A percentile compares a stretch with the other conserved stretches of the same genome.
Conservation (phyloP, 2,329 filamentous ascomycete species). For the Cordyceps cateniannulata region DNA sequence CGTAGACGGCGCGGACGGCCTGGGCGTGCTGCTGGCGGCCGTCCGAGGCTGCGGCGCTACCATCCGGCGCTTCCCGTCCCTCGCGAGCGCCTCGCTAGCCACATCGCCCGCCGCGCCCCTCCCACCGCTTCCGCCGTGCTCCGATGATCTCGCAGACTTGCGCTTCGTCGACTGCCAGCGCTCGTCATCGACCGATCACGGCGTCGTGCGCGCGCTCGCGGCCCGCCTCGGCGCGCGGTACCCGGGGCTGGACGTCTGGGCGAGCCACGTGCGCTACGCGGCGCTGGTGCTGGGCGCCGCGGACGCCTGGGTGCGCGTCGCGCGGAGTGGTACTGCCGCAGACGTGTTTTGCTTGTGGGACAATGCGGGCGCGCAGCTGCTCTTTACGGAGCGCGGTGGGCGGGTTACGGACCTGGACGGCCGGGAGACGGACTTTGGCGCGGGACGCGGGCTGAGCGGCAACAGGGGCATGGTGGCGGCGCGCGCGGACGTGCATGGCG, state of each 20-base stretch:
- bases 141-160: conserved; percentile 17
- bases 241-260: conserved; percentile 33
- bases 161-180: conserved; percentile 29
- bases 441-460: conserved; percentile 25
- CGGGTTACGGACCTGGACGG: conserved; percentile 43
- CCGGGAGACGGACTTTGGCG: conserved; percentile 28
- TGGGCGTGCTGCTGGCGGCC: conserved; percentile 31
- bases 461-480: conserved; percentile 37
- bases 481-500: conserved; percentile 33
- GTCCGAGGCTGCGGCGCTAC: conserved; percentile 26
- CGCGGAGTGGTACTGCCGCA: conserved; percentile 14
- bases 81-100: conserved; percentile 13
- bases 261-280: conserved; percentile 34
- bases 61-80: conserved; percentile 20
- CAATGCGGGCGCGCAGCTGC: conserved; percentile 51
- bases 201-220: conserved; percentile 26
- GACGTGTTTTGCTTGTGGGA: conserved; percentile 41
- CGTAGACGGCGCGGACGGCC: conserved; percentile 24
- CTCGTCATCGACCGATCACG: conserved; percentile 26
- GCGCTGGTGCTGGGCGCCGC: conserved; percentile 31
- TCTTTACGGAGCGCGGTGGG: conserved; percentile 50
- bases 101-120: conserved; percentile 19
- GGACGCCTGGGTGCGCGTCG: conserved; percentile 29
- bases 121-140: conserved; percentile 10
- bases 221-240: conserved; percentile 24